phyloP scores from a whole-genome alignment of 2,329 filamentous ascomycete genomes.

The Ilyonectria mors-panacis region DNA sequence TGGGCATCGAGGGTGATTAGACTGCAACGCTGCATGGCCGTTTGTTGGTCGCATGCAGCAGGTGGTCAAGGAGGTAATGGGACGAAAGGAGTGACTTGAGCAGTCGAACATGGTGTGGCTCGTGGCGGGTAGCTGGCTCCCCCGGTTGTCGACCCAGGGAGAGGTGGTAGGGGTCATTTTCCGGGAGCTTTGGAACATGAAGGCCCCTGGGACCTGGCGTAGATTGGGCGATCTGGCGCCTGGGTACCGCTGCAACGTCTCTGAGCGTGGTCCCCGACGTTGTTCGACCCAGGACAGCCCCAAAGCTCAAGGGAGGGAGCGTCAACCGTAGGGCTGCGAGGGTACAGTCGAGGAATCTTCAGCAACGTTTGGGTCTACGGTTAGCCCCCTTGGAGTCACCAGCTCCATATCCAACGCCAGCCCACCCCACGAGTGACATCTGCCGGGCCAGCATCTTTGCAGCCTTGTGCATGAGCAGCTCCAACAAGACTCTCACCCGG shows the following conservation, averaged over 20 bases:
- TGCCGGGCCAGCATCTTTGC: constrained; percentile 47
- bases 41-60: constrained; percentile 42
- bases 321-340: constrained; percentile 47
- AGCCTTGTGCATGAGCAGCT: constrained; percentile 46
- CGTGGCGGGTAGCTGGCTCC: constrained; percentile 21
- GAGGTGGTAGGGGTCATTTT: constrained; percentile 35
- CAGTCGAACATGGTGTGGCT: constrained; percentile 13
- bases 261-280: constrained; percentile 22
- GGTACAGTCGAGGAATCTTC: constrained; percentile 39
- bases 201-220: constrained; percentile 25
- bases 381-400: constrained; percentile 34
- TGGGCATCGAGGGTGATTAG: constrained; percentile 33
- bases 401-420: constrained; percentile 40
- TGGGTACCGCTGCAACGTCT: constrained; percentile 28
- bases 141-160: constrained; percentile 16
- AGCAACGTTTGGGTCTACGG: constrained; percentile 25
- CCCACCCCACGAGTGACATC: constrained; percentile 47
- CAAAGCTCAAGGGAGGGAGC: constrained; percentile 24
- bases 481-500: constrained; percentile 27
- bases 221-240: constrained; percentile 33
- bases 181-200: constrained; percentile 30
- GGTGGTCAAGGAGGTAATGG: constrained; percentile 24
- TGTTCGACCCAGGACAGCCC: constrained; percentile 27
- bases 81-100: constrained; percentile 37
- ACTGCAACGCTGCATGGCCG: constrained; percentile 42